Base-by-base conservation (phyloP, 169 alveolate species). In the Eimeria sp. region DNA sequence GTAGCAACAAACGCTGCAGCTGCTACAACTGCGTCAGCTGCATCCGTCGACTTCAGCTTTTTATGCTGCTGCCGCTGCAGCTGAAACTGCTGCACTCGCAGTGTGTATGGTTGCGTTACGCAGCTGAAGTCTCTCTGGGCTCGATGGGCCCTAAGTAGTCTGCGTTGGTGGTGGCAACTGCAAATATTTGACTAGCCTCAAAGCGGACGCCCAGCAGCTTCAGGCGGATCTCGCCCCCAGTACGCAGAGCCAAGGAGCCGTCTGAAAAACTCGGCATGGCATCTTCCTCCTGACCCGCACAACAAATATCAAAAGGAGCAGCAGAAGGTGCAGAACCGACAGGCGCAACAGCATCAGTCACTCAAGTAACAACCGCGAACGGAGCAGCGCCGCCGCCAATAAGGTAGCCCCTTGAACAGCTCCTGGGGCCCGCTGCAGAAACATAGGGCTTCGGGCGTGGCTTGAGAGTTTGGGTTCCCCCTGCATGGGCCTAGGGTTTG, bases 81-180 rank as follows among this genome's bases (percentile, higher is more conserved):
- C 61, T 11, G 61, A 9, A 58, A n/a, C 70, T 0, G 70, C 70
- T 16, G 70, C 70, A 18, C 7, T 14, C 76, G 27, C 76, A 25
- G 49, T 40, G 25, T 13, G 34, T 73, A 30, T 30, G 40, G 6
- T 4, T 34, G 25, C 57, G 34, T 75, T 20, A 75, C 5, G 86
- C 86, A 4, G 86, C 86, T 34, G 86, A 16, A 22, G 70, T 30
- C 34, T 89, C 97, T 67, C 95, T 65, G 84, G 95, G 97, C 61
- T 98, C 99, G 34, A 98, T 91, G 63, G 99, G 99, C 34, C 99
- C 99, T 70, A 98, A 94, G 96, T 97, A 98, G 83, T 98, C 99
- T 47, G 98, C 99, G 82, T 97, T 98, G 84, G 98, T 98, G 34
- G 99, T 98, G 27, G 99, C 99, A 54, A 98, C 98, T 1, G 99